Evolutionary conservation across 805 yeast species (phyloP).

Genomic region (Candida glaebosa): DNA sequence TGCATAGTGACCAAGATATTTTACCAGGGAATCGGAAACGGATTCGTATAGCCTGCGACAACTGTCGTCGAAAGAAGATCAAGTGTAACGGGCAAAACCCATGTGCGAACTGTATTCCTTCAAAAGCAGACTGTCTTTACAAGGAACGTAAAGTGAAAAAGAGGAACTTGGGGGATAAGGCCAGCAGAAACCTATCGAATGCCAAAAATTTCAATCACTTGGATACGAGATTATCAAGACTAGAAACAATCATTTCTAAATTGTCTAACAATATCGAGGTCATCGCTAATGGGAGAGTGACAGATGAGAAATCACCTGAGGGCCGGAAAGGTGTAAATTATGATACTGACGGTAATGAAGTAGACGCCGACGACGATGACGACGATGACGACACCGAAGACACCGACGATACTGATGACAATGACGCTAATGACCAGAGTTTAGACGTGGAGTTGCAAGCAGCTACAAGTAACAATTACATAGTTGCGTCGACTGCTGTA

Average conservation of each 20-base stretch:
- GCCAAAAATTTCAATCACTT: slow-evolving; percentile 13
- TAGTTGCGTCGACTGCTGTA: background rate
- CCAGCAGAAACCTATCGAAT: slow-evolving; percentile 6
- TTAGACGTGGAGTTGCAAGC: background rate
- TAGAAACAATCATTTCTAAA: slow-evolving; percentile 19
- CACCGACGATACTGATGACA: background rate
- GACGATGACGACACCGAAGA: slow-evolving; percentile 8
- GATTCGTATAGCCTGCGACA: slow-evolving; percentile 29
- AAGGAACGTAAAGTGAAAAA: slow-evolving; percentile 15
- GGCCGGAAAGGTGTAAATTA: background rate
- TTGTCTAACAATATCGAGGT: slow-evolving; percentile 19
- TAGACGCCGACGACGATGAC: slow-evolving; percentile 12
- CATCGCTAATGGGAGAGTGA: background rate
- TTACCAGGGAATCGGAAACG: slow-evolving; percentile 18
- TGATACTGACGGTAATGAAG: slow-evolving; percentile 10
- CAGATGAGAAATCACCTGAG: background rate
- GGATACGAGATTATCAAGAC: slow-evolving; percentile 17
- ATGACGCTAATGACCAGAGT: background rate
- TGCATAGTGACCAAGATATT: background rate
- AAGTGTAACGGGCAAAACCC: slow-evolving; percentile 31
- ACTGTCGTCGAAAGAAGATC: slow-evolving; percentile 30
- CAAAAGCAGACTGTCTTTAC: slow-evolving; percentile 20
- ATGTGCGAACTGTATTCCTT: slow-evolving; percentile 24
- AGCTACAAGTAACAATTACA: background rate
- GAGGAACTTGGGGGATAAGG: slow-evolving; percentile 5